Evolutionary conservation across 768 basidiomycete species (phyloP).

Genomic region (Botryobasidium botryosum): DNA sequence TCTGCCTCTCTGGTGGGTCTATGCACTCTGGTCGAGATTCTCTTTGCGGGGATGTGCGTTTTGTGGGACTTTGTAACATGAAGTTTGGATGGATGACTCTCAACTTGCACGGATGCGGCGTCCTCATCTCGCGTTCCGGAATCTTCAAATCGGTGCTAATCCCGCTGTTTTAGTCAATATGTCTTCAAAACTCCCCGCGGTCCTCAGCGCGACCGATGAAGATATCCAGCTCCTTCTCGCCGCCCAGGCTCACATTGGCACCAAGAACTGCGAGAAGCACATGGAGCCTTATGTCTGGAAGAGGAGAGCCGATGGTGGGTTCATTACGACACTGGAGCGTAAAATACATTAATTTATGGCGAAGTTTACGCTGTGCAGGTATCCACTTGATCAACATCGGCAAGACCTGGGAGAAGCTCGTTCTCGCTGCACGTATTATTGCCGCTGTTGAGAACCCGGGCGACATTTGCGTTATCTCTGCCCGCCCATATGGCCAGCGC

Average conservation of each 20-base stretch:
- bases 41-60: no score
- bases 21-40: no score
- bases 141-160: no score
- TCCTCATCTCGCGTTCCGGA: no score
- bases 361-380: constrained; percentile 31
- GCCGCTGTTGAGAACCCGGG: constrained; percentile 94
- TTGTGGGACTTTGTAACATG: no score
- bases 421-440: constrained; percentile 93
- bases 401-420: constrained; percentile 99
- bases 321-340: neutral
- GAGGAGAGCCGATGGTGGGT: constrained; percentile 82
- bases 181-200: constrained; percentile 86
- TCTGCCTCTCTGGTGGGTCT: no score
- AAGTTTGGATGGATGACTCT: no score
- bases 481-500: constrained; percentile 97
- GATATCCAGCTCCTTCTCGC: constrained; percentile 90
- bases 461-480: constrained; percentile 95
- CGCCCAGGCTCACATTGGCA: constrained; percentile 93
- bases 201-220: constrained; percentile 89
- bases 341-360: constrained; percentile 3
- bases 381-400: constrained; percentile 96
- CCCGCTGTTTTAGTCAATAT: no score
- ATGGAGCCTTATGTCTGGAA: constrained; percentile 99
- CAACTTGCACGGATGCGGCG: no score
- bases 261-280: constrained; percentile 99